Conservation (phyloP, 805 yeast genomes). For the Candida maesae region DNA sequence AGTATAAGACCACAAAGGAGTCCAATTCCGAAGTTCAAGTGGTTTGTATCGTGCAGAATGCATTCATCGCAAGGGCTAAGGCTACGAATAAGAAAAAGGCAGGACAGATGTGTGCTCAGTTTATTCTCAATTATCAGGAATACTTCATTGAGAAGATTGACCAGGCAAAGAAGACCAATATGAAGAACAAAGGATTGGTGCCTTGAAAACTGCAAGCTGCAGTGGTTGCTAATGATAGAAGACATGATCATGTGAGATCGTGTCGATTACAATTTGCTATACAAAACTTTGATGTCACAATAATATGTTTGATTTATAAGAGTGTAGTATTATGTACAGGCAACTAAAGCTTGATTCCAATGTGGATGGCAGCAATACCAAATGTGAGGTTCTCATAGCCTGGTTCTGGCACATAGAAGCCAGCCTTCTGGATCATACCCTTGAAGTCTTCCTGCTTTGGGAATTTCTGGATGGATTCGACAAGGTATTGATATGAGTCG, state of each 20-base stretch:
- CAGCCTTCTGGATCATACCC: conserved; percentile 89
- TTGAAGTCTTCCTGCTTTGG: conserved; percentile 92
- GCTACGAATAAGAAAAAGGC: conserved; percentile 22
- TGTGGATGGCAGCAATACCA: conserved; percentile 94
- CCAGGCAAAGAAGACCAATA: neutral
- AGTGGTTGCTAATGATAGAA: too few species aligned
- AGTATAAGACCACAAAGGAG: conserved; percentile 18
- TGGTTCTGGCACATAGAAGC: conserved; percentile 82
- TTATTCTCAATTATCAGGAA: conserved; percentile 13
- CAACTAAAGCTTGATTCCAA: conserved; percentile 81
- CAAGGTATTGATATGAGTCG: conserved; percentile 93
- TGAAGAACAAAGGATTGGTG: neutral
- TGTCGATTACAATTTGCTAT: too few species aligned
- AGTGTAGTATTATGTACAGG: neutral
- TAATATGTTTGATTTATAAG: too few species aligned
- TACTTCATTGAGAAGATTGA: conserved; percentile 4
- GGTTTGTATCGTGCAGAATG: conserved; percentile 12
- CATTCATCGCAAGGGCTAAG: conserved; percentile 16
- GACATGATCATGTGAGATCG: too few species aligned
- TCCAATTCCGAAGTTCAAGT: conserved; percentile 20
- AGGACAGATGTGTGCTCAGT: conserved; percentile 21
- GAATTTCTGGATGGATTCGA: conserved; percentile 88
- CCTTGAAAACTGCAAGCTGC: neutral
- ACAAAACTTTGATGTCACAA: too few species aligned
- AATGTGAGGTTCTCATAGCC: conserved; percentile 94